Percentiles rank a stretch among this genome's conserved stretches.
Conservation (phyloP, 495 filamentous ascomycete species). For the Chaetomidium leptoderma region DNA sequence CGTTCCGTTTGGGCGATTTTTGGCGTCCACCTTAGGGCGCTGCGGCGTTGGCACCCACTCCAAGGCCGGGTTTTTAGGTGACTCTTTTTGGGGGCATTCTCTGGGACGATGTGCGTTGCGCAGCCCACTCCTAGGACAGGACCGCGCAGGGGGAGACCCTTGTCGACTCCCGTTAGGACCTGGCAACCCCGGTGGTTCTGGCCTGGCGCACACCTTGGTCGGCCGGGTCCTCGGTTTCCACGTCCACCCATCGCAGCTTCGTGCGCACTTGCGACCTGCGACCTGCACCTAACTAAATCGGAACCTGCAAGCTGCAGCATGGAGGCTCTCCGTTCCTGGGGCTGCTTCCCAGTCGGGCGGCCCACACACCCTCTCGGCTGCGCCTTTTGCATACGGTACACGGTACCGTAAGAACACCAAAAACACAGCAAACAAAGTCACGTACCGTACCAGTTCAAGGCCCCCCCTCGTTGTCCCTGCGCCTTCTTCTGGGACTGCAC, state of each 20-base stretch:
- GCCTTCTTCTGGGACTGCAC: constrained; percentile 25
- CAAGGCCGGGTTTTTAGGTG: neutral
- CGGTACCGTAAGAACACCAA: constrained; percentile 14
- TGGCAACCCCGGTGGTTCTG: neutral
- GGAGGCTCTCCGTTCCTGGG: constrained; percentile 8
- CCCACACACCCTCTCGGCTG: constrained; percentile 16
- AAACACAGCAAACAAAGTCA: constrained; percentile 19
- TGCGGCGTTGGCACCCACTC: constrained; percentile 5
- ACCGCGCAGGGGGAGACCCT: neutral
- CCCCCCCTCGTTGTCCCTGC: constrained; percentile 23
- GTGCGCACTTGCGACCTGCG: constrained; percentile 14
- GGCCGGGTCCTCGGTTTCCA: neutral
- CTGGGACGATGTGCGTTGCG: neutral
- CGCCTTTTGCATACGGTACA: constrained; percentile 19
- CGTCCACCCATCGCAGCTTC: constrained; percentile 3
- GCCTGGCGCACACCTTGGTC: neutral
- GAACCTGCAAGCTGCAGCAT: constrained; percentile 3
- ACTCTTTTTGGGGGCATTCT: constrained; percentile 1
- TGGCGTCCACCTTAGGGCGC: neutral
- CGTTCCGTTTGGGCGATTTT: constrained; percentile 10
- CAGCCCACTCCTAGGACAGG: constrained; percentile 8
- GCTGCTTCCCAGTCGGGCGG: constrained; percentile 8
- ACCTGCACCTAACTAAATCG: neutral
- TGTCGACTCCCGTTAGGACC: constrained; percentile 11
- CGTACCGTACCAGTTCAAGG: constrained; percentile 10